Evolutionary conservation across 2,329 filamentous ascomycete genomes (phyloP).

Genomic region (Drechslera avenae): DNA sequence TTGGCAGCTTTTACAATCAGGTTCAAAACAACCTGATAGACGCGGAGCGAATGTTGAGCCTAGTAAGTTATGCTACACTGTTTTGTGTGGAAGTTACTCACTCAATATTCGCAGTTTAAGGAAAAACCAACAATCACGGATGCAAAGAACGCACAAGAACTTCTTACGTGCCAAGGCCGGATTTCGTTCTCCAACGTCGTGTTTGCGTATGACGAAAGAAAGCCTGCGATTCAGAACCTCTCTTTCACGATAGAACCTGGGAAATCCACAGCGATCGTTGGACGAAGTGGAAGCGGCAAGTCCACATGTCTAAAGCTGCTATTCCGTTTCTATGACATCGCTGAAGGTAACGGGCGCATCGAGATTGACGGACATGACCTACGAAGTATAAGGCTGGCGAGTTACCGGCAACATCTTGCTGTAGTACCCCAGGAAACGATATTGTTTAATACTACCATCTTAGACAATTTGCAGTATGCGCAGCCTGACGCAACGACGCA

Average conservation of each 20-base stretch:
- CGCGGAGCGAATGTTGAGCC: constrained; percentile 25
- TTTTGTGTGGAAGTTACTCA: too few species aligned
- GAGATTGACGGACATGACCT: constrained; percentile 63
- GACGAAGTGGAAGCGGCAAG: constrained; percentile 65
- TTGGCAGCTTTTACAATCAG: constrained; percentile 28
- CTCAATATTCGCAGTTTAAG: too few species aligned
- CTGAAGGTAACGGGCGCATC: constrained; percentile 57
- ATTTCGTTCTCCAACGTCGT: constrained; percentile 58
- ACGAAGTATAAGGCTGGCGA: constrained; percentile 59
- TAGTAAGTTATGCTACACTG: constrained; percentile 11
- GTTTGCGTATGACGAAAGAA: constrained; percentile 57
- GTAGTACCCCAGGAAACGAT: constrained; percentile 66
- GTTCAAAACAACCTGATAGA: constrained; percentile 31
- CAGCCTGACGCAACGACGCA: constrained; percentile 60
- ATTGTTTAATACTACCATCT: constrained; percentile 66
- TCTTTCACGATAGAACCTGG: constrained; percentile 40
- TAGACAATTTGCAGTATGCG: constrained; percentile 67
- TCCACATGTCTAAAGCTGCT: constrained; percentile 63
- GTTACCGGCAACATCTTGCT: constrained; percentile 61
- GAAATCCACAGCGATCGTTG: constrained; percentile 62
- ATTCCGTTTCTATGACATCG: constrained; percentile 62
- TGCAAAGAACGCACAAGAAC: constrained; percentile 20
- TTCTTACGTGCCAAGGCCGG: constrained; percentile 52
- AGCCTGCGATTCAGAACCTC: constrained; percentile 35
- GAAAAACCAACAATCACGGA: constrained; percentile 57